Evolutionary conservation across 2,329 filamentous ascomycete species (phyloP).

Genomic region (Arthrobotrys megalospora): DNA sequence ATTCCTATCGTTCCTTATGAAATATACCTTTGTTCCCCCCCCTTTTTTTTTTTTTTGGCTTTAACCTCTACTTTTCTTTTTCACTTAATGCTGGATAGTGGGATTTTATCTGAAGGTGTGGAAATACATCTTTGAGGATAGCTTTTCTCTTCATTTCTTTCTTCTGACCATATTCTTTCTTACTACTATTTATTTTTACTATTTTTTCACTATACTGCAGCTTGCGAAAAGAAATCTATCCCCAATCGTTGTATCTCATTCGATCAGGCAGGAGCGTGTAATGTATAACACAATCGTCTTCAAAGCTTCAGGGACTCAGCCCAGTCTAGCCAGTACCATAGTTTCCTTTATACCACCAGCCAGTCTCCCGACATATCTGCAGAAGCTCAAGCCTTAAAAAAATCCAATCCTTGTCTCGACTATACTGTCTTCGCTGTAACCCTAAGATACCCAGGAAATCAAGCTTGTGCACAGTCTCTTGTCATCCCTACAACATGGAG

Average conservation of each 20-base stretch:
- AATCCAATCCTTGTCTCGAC: too few species aligned
- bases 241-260: background rate
- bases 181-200: background rate
- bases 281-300: slow-evolving; percentile 24
- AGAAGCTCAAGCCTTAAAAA: too few species aligned
- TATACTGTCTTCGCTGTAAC: too few species aligned
- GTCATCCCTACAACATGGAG: background rate
- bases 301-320: background rate
- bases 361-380: background rate
- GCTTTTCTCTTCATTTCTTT: background rate
- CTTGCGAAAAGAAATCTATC: slow-evolving; percentile 23
- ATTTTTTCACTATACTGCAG: slow-evolving; percentile 17
- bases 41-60: background rate
- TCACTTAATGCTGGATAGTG: slow-evolving; percentile 15
- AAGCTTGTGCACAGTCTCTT: too few species aligned
- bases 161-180: slow-evolving; percentile 7
- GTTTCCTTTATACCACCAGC: background rate
- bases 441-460: too few species aligned
- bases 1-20: slow-evolving; percentile 17
- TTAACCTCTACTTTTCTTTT: background rate
- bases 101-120: background rate
- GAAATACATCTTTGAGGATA: background rate
- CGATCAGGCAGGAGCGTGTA: slow-evolving; percentile 10
- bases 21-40: slow-evolving; percentile 6
- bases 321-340: background rate